phyloP scores from a whole-genome alignment of 2,329 filamentous ascomycete genomes.

The Microcera coccophila region DNA sequence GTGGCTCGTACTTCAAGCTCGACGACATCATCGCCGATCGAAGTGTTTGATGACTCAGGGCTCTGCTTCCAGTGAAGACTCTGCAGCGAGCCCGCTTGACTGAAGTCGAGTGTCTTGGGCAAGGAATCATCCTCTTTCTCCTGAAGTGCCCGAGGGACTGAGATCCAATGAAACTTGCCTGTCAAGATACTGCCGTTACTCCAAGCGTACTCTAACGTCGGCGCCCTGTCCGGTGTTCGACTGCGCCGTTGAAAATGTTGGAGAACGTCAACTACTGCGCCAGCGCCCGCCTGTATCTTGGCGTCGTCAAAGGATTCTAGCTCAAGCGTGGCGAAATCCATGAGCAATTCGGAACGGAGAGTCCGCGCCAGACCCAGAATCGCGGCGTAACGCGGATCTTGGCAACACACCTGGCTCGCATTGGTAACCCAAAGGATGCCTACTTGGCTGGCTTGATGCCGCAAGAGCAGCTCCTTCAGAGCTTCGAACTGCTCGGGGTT shows the following conservation, averaged over 20 bases:
- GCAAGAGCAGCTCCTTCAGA: too few relatives aligned
- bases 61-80: background rate
- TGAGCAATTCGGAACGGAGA: slow-evolving; percentile 24
- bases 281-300: too few relatives aligned
- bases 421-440: slow-evolving; percentile 29
- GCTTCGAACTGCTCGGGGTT: too few relatives aligned
- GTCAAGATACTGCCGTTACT: slow-evolving; percentile 23
- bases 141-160: slow-evolving; percentile 20
- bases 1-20: slow-evolving; percentile 32
- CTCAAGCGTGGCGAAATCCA: slow-evolving; percentile 29
- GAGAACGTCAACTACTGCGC: too few relatives aligned
- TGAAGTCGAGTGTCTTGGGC: too few relatives aligned
- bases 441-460: too few relatives aligned
- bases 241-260: too few relatives aligned
- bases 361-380: slow-evolving; percentile 24
- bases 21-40: too few relatives aligned
- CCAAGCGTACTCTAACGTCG: slow-evolving; percentile 32
- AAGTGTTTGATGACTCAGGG: too few relatives aligned
- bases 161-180: slow-evolving; percentile 26
- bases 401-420: slow-evolving; percentile 21
- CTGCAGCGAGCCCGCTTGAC: too few relatives aligned
- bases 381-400: slow-evolving; percentile 26
- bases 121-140: too few relatives aligned
- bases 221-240: slow-evolving; percentile 18
- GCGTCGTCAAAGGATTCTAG: slow-evolving; percentile 8